Evolutionary conservation across 164 flowering plant genomes (phyloP).

Genomic region (Berberis thunbergii): DNA sequence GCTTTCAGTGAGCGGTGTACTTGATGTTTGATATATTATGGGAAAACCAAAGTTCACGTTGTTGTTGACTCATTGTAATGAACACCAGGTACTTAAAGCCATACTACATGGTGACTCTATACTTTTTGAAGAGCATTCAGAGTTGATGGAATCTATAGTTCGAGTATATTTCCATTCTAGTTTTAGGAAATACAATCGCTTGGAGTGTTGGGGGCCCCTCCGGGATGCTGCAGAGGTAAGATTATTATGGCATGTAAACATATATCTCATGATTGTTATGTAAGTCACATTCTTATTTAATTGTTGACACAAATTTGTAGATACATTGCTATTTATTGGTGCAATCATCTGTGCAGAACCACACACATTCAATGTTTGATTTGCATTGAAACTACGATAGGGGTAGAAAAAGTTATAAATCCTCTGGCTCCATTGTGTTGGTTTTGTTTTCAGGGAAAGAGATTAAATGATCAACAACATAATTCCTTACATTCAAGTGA

Average conservation of each 20-base stretch:
- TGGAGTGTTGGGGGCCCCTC: slow-evolving; percentile 87
- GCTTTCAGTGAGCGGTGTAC: too few species aligned
- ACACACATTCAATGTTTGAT: too few species aligned
- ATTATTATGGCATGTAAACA: background rate
- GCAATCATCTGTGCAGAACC: too few species aligned
- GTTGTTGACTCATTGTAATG: background rate
- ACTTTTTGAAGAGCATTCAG: slow-evolving; percentile 55
- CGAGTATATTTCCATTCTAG: slow-evolving; percentile 80
- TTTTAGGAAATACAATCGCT: slow-evolving; percentile 52
- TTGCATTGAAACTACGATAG: too few species aligned
- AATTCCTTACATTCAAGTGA: slow-evolving; percentile 23
- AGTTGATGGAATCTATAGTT: slow-evolving; percentile 53
- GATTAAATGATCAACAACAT: slow-evolving; percentile 22
- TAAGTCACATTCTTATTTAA: too few species aligned
- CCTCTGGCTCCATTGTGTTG: too few species aligned
- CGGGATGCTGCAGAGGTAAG: slow-evolving; percentile 69
- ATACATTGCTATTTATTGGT: too few species aligned
- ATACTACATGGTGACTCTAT: slow-evolving; percentile 61
- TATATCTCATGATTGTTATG: background rate
- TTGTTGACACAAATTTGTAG: too few species aligned
- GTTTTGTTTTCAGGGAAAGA: slow-evolving; percentile 28
- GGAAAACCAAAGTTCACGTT: background rate
- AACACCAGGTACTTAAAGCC: slow-evolving; percentile 59
- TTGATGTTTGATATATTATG: too few species aligned
- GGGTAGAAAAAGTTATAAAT: too few species aligned